These are phyloP conservation scores for Yarrowia osloensis DNA, from an alignment of 805 yeast genomes.

Conservation along the genomic window DNA sequence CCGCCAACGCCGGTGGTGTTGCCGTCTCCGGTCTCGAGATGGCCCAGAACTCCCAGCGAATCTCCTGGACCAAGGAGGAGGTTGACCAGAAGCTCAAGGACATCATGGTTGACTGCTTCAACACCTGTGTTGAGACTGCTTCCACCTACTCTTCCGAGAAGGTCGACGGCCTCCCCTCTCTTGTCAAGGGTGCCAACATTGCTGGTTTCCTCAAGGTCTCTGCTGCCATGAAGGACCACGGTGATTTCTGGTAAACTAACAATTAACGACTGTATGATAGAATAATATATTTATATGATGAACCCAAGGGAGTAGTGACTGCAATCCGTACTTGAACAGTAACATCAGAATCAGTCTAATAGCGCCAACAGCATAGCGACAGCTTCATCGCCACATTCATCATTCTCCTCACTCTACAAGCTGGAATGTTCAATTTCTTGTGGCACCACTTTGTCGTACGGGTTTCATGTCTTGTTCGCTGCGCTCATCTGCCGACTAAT, in stretches of 20 bases:
- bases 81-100: conserved; percentile 88
- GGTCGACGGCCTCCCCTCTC: conserved; percentile 77
- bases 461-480: background rate
- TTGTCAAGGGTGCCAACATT: conserved; percentile 98
- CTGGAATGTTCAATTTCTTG: background rate
- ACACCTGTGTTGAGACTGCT: conserved; percentile 89
- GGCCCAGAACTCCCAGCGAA: conserved; percentile 99
- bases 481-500: background rate
- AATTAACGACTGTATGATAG: conserved; percentile 28
- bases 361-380: no score
- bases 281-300: conserved; percentile 24
- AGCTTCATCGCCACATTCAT: no score
- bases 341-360: no score
- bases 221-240: conserved; percentile 96
- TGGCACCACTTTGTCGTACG: background rate
- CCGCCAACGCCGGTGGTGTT: conserved; percentile 99
- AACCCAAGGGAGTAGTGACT: background rate
- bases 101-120: conserved; percentile 91
- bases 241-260: conserved; percentile 58
- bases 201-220: conserved; percentile 99
- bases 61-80: conserved; percentile 86
- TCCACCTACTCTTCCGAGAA: conserved; percentile 71
- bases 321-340: no score
- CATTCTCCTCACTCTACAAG: no score
- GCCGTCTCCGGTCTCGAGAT: conserved; percentile 98